Percentiles rank a stretch among this genome's conserved stretches.
Conservation (phyloP, 2,329 filamentous ascomycete species). For the Fonsecaea pedrosoi region DNA sequence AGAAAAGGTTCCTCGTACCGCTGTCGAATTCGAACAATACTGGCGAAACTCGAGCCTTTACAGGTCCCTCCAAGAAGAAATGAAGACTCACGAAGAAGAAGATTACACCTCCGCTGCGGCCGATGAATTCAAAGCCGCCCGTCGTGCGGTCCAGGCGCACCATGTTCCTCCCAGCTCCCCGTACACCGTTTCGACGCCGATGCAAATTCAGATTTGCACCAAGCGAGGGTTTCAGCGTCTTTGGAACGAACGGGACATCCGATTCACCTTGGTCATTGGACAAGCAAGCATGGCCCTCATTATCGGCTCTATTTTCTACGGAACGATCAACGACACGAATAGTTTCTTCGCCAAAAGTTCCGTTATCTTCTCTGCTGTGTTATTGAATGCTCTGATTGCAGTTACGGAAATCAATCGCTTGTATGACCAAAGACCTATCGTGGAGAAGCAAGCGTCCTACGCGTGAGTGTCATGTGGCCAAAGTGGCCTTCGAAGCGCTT, state of each 20-base stretch:
- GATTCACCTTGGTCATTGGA: constrained; percentile 7
- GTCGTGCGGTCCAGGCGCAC: constrained; percentile 62
- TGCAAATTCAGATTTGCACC: constrained; percentile 63
- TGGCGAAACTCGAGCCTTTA: background rate
- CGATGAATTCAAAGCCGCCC: constrained; percentile 13
- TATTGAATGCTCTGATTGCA: constrained; percentile 57
- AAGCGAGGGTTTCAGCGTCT: constrained; percentile 69
- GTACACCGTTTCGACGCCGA: constrained; percentile 59
- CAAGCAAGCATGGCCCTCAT: constrained; percentile 61
- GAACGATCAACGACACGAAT: constrained; percentile 61
- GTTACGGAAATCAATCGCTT: constrained; percentile 12
- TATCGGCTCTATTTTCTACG: constrained; percentile 71
- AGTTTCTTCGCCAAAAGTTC: constrained; percentile 70
- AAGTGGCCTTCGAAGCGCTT: background rate
- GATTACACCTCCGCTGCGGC: constrained; percentile 36
- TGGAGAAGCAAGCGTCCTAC: constrained; percentile 87
- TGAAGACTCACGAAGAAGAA: constrained; percentile 60
- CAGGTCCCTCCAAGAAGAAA: constrained; percentile 46
- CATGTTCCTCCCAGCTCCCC: constrained; percentile 62
- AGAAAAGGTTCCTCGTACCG: constrained; percentile 53
- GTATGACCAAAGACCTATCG: constrained; percentile 87
- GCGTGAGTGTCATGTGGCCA: constrained; percentile 53
- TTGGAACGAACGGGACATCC: constrained; percentile 71
- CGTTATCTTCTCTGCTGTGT: constrained; percentile 67
- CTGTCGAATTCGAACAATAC: constrained; percentile 52